Evolutionary conservation across 1,139 yeast genomes (phyloP).

Genomic region (Saccharomyces hybrid): DNA sequence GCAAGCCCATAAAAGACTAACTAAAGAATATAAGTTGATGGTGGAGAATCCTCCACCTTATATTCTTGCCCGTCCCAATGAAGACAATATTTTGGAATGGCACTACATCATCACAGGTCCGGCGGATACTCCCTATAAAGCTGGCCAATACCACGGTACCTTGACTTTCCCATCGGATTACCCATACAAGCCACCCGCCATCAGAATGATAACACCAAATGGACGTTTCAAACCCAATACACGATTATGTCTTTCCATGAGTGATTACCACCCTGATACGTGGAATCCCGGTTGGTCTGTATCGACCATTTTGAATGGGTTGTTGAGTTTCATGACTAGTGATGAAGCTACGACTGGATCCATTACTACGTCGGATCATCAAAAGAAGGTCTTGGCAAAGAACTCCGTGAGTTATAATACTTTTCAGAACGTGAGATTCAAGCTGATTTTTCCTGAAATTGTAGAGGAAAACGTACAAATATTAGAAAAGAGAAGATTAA

Average conservation of each 20-base stretch:
- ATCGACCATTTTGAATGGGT: constrained; percentile 73
- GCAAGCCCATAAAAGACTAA: constrained; percentile 43
- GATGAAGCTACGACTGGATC: constrained; percentile 52
- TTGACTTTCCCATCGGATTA: constrained; percentile 77
- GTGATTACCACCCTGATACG: constrained; percentile 86
- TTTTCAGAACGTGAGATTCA: constrained; percentile 42
- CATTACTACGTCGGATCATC: constrained; percentile 45
- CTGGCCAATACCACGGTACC: constrained; percentile 87
- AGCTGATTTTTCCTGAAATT: constrained; percentile 60
- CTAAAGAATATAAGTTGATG: constrained; percentile 71
- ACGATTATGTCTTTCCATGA: constrained; percentile 76
- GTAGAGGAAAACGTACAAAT: constrained; percentile 40
- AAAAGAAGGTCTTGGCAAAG: constrained; percentile 40
- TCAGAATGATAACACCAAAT: constrained; percentile 81
- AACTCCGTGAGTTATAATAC: constrained; percentile 63
- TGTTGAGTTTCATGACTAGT: constrained; percentile 77
- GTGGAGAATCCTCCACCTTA: constrained; percentile 74
- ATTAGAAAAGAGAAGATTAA: constrained; percentile 18
- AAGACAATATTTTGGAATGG: constrained; percentile 60
- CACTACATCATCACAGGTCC: constrained; percentile 59
- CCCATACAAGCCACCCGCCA: constrained; percentile 90
- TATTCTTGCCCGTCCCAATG: constrained; percentile 77
- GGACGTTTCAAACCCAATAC: constrained; percentile 73
- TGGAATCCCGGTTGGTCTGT: constrained; percentile 98
- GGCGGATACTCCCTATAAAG: constrained; percentile 72